Base-by-base conservation (phyloP, 768 basidiomycete genomes). In the Kwoniella shandongensis region DNA sequence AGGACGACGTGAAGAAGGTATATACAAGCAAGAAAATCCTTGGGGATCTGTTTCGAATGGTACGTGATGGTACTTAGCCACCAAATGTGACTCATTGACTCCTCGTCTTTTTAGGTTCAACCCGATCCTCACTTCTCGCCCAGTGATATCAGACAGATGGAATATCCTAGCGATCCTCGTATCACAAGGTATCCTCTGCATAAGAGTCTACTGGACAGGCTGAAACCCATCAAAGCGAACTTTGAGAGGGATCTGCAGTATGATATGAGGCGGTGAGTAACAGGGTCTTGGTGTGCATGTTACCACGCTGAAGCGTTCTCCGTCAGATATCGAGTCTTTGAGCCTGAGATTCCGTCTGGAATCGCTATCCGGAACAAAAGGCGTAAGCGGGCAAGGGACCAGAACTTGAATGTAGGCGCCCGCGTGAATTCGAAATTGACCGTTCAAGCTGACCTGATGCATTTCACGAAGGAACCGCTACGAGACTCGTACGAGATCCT, bases 301-400 rank as follows among this genome's bases (percentile, higher is more conserved):
- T 6, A 32, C 32, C 18, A 23, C 4, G n/a, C n/a, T n/a, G 10
- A 20, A 23, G 12, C 35, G 20, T 32, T 6, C 41, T 20, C 26
- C 23, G n/a, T 0, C 51, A 70, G 73, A 55, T 76, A 74, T 45
- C 65, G 70, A 10, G 66, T 75, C 8, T 59, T 57, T 36, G 75
- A 76, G 59, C 65, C 65, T 1, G 75, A 76, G 54, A 70, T 74
- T 13, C 69, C 69, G 0, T 63, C 64, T 26, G 75, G 73, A 7
- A 67, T 76, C 15, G 73, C 74, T 0, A 45, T 76, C 18, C 63
- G 59, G 49, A 72, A 75, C 55, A 63, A 57, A 38, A 59, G 57
- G 23, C 54, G 74, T 22, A 67, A 72, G 60, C 50, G 65, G 5
- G 62, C 65, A 3, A 62, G 67, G 25, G 75, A 76, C 44, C 67